Evolutionary conservation across 148 eudicot genomes (phyloP), one percentile per base, ranked within the genome.

Genomic region (Diospyros lotus): DNA sequence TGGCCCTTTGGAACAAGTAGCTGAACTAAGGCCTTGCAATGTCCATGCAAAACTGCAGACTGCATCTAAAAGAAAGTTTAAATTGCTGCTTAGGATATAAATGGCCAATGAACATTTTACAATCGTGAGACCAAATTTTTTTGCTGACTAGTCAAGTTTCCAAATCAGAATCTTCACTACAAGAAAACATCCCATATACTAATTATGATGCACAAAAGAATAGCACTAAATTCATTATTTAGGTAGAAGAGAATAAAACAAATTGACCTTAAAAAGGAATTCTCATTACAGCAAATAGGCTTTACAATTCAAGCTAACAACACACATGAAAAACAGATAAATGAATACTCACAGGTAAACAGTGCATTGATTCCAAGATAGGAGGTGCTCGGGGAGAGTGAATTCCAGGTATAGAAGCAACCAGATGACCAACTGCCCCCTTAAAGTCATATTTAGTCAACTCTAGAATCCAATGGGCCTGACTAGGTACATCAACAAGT

Each of bases 351-450:
- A 89, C 86, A 67, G 72, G 69, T 72, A 87, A 75, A 58, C 66
- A 73, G 72, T 78, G 52, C 60, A 73, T 75, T 41, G 80, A 71
- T 66, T 83, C 72, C 63, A 77, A 66, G 46, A 79, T 76, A 79
- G 76, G 76, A 43, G 77, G 75, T 71, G 78, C 79, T 72, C 80
- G 84, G 72, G 68, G 84, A 59, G 93, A 88, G 84, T 94, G 85
- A 76, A 94, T 82, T 78, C 98, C 98, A 45, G 98, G 98, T 48
- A 94, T 86, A 43, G 98, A 94, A 81, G 97, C 87, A 82, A 94
- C 88, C 72, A 94, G 84, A 85, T 89, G 86, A 38, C 86, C 97
- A 70, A 69, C 82, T 71, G 97, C 94, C 74, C 86, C 88, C 40
- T 68, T 75, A 81, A 94, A 94, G 80, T 91, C 90, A 80, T 86